These are phyloP conservation scores for Boechera divaricarpa DNA, from an alignment of 345 rosid genomes.

Conservation along the genomic window DNA sequence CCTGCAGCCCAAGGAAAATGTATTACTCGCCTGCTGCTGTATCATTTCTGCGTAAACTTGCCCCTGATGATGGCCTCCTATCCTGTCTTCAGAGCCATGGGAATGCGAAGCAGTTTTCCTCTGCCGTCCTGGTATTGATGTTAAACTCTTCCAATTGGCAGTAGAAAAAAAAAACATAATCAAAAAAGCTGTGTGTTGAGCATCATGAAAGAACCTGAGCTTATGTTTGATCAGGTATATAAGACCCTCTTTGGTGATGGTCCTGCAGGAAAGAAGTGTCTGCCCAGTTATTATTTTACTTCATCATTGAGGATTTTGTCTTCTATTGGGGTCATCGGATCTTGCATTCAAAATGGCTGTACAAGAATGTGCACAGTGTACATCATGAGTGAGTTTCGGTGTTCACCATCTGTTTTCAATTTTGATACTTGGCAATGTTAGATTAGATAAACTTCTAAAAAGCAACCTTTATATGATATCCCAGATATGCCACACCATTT, in stretches of 20 bases:
- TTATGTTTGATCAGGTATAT: slow-evolving; percentile 38
- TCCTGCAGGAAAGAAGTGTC: slow-evolving; percentile 78
- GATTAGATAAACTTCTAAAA: not conserved
- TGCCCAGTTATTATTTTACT: slow-evolving; percentile 84
- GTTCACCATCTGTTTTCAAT: not conserved
- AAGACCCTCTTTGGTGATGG: slow-evolving; percentile 44
- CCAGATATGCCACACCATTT: slow-evolving; percentile 97
- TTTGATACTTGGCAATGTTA: not conserved
- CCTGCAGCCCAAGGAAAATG: slow-evolving; percentile 95
- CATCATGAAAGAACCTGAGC: slow-evolving; percentile 47
- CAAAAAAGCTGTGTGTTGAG: slow-evolving; percentile 39
- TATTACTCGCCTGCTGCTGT: slow-evolving; percentile 74
- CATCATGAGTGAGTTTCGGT: slow-evolving; percentile 90
- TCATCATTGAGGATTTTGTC: slow-evolving; percentile 95
- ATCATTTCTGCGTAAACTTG: slow-evolving; percentile 87
- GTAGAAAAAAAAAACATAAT: not conserved
- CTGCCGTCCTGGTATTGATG: slow-evolving; percentile 96
- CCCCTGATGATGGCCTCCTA: slow-evolving; percentile 87
- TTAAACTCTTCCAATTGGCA: slow-evolving; percentile 37
- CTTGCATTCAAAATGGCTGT: slow-evolving; percentile 92
- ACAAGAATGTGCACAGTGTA: slow-evolving; percentile 96
- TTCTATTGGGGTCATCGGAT: slow-evolving; percentile 99
- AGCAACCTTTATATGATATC: slow-evolving; percentile 7
- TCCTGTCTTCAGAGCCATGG: slow-evolving; percentile 94
- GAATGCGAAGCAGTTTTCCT: slow-evolving; percentile 90